phyloP scores from a whole-genome alignment of 2,329 filamentous ascomycete genomes.

The Didymella lethalis region DNA sequence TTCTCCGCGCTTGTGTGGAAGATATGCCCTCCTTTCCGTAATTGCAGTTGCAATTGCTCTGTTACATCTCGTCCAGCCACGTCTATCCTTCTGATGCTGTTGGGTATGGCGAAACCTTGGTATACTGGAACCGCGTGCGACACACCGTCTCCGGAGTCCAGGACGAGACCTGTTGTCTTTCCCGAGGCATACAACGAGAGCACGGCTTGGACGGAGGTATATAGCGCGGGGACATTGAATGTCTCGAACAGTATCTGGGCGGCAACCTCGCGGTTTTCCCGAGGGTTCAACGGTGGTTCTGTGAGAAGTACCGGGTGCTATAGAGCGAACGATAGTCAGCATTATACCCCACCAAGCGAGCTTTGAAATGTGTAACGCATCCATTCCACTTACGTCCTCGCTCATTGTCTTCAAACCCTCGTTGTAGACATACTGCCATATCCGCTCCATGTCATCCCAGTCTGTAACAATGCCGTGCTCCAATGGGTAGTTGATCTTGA shows the following conservation, averaged over 20 bases:
- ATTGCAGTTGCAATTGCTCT: conserved; percentile 87
- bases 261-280: conserved; percentile 93
- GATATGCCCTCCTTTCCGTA: conserved; percentile 90
- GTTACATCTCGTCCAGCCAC: conserved; percentile 96
- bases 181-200: conserved; percentile 95
- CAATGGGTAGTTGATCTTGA: conserved; percentile 95
- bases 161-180: conserved; percentile 92
- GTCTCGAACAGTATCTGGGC: conserved; percentile 98
- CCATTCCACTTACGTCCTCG: conserved; percentile 75
- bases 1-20: conserved; percentile 99
- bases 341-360: conserved; percentile 6
- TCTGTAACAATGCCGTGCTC: conserved; percentile 99
- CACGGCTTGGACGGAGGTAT: conserved; percentile 96
- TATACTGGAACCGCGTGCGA: conserved; percentile 98
- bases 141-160: conserved; percentile 94
- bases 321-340: conserved; percentile 26
- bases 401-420: conserved; percentile 96
- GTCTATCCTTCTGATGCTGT: conserved; percentile 93
- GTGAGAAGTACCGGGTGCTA: conserved; percentile 95
- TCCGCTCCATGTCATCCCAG: conserved; percentile 99
- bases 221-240: conserved; percentile 95
- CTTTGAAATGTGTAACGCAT: conserved; percentile 9
- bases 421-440: conserved; percentile 97
- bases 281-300: conserved; percentile 93
- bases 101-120: conserved; percentile 96